These are phyloP conservation scores for Talaromyces albobiverticillius DNA, from an alignment of 2,329 filamentous ascomycete species.

Conservation along the genomic window DNA sequence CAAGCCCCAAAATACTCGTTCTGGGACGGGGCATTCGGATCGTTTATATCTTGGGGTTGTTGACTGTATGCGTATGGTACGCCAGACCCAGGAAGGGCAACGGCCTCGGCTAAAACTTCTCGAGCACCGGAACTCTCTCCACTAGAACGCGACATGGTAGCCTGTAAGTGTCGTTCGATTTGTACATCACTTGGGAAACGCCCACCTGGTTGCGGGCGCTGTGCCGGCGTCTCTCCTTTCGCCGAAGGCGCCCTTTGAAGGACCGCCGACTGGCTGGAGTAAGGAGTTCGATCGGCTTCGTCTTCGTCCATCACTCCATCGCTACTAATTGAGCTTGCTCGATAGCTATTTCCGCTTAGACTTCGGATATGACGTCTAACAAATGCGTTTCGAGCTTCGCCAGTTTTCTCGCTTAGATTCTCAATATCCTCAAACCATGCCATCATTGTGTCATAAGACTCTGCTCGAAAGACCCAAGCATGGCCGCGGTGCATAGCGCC, in stretches of 20 bases:
- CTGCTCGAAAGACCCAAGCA: constrained; percentile 66
- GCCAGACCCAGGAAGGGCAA: constrained; percentile 51
- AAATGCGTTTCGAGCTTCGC: constrained; percentile 83
- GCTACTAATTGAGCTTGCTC: constrained; percentile 64
- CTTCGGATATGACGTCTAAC: constrained; percentile 78
- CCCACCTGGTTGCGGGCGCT: constrained; percentile 85
- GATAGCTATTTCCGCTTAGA: constrained; percentile 61
- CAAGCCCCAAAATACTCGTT: constrained; percentile 49
- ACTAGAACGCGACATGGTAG: constrained; percentile 75
- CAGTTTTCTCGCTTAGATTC: constrained; percentile 79
- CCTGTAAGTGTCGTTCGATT: constrained; percentile 80
- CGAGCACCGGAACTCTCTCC: constrained; percentile 70
- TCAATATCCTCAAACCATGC: constrained; percentile 96
- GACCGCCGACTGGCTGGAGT: constrained; percentile 55
- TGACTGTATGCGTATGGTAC: constrained; percentile 33
- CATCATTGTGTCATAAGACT: constrained; percentile 88
- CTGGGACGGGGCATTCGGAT: constrained; percentile 1
- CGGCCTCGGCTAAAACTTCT: constrained; percentile 59
- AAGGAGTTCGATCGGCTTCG: constrained; percentile 64
- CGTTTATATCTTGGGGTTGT: constrained; percentile 19
- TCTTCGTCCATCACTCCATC: constrained; percentile 76
- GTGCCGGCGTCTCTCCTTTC: constrained; percentile 44
- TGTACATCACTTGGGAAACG: constrained; percentile 93
- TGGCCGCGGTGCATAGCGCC: constrained; percentile 83
- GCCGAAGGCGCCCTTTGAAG: constrained; percentile 35